Base-by-base conservation (phyloP, 139 green algal species). In the Picochlorum costavermella region DNA sequence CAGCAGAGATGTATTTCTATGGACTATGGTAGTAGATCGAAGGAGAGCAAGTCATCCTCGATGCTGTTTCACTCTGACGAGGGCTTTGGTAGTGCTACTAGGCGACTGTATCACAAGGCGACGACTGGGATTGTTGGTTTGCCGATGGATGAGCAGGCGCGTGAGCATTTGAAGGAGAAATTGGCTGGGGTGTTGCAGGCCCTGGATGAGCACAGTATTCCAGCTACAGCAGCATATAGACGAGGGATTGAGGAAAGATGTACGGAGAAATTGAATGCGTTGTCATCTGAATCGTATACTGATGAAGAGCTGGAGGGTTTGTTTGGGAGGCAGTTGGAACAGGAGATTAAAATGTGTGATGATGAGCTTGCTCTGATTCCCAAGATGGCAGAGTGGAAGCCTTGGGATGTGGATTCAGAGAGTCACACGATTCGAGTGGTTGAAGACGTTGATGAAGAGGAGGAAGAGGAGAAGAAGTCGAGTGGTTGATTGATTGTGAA, bases 351-450 rank as follows among this genome's bases (percentile, higher is more conserved):
- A 64, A 40, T 74, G 56, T 68, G 64, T 50, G 28, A 71, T 44
- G 69, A 83, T 23, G 78, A 84, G 64, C 72, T 84, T 57, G 29
- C 23, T 10, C 57, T 84, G 23, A 77, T 84, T 59, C 72, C 76
- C 28, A 81, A 84, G 51, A 84, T 84, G 79, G 70, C 70, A 55
- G 75, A 80, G 49, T 85, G 78, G 78, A 65, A 68, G 64, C 78
- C 78, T 1, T 85, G 78, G 78, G 78, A 81, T 14, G 78, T 82
- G 33, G 33, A 40, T 11, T 75, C 75, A 28, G 63, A 64, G 30
- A 72, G 64, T 37, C 37, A 78, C 63, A 77, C 33, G 48, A 28
- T 75, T 11, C 33, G 33, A 40, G 33, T 40, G 33, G 33, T 40
- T 40, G 33, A 40, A 40, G 33, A 40, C 11, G 33, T 40, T 11